Evolutionary conservation across 306 rosid species (phyloP), one percentile per base, ranked within the genome.

Genomic region (Acacia confusa): DNA sequence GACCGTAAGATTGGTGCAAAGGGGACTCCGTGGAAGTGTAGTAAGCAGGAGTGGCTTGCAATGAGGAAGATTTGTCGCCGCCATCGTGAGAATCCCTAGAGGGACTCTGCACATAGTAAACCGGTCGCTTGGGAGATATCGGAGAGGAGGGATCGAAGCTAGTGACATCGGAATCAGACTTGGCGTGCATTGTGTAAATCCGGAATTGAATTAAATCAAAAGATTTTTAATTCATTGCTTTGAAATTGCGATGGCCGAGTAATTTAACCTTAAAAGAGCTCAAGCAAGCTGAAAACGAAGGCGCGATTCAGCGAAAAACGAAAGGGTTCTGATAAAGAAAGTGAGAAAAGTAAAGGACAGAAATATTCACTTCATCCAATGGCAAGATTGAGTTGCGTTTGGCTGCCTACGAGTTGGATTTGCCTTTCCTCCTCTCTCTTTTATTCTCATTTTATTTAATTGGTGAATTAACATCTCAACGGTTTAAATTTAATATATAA

Each of bases 31-130:
- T 78, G 15, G 98, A 97, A 67, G 92, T 90, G 58, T 84, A 83
- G 76, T 45, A 81, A 27, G 86, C 90, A 7, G 88, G 92, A 50
- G 92, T 84, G 48, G 89, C 87, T 11, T 90, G 97, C 84, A 83
- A 64, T 6, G 87, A 60, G 6, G 88, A 88, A 0, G 91, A 88
- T 60, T 94, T 94, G 65, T 92, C 93, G 32, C 95, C 97, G 27
- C 95, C 97, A 81, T 91, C 97, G 84, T 91, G 86, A 32, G 98
- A 95, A 34, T 95, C 97, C 32, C 90, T 73, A 0, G 95, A 90
- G 0, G 98, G 98, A 79, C 97, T 91, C 65, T 91, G 92, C 16
- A 92, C 94, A 75, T 83, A 91, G 84, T 92, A 95, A 30, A 74
- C 87, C 2, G 88, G 79, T 25, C 88, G 89, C 69, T 95, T 95